Evolutionary conservation across 2,329 filamentous ascomycete genomes (phyloP).

Genomic region (Colletotrichum graminicola): DNA sequence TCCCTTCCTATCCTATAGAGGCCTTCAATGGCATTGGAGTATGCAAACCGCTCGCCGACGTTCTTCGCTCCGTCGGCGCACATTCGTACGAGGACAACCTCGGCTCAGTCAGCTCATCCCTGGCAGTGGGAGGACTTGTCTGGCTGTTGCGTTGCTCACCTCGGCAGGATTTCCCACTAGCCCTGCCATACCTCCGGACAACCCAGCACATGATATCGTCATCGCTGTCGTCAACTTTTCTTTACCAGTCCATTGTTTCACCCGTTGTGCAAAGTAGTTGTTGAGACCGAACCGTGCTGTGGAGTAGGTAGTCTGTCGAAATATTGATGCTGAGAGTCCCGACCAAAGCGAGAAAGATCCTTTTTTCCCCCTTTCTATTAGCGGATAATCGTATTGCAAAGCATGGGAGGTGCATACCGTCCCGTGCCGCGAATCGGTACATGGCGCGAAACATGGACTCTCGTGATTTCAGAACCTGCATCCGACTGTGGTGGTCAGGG

Average conservation of each 20-base stretch:
- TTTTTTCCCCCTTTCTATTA: slow-evolving; percentile 34
- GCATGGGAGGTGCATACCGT: slow-evolving; percentile 48
- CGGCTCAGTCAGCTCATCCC: not conserved
- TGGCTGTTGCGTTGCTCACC: slow-evolving; percentile 38
- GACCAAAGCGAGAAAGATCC: slow-evolving; percentile 58
- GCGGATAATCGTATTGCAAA: not conserved
- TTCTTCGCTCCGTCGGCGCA: slow-evolving; percentile 59
- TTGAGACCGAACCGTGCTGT: slow-evolving; percentile 60
- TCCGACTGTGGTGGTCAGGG: slow-evolving; percentile 49
- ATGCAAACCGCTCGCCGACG: slow-evolving; percentile 52
- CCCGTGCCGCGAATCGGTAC: slow-evolving; percentile 53
- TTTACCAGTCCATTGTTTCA: slow-evolving; percentile 46
- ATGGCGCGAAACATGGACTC: slow-evolving; percentile 56
- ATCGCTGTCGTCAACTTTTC: slow-evolving; percentile 49
- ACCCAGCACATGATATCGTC: slow-evolving; percentile 55
- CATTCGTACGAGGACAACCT: slow-evolving; percentile 59
- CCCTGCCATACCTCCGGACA: slow-evolving; percentile 57
- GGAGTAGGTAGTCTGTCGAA: slow-evolving; percentile 59
- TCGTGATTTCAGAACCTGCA: slow-evolving; percentile 58
- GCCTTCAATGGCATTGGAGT: slow-evolving; percentile 54
- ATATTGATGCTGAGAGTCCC: slow-evolving; percentile 58
- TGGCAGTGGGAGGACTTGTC: not conserved
- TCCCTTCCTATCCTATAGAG: slow-evolving; percentile 51
- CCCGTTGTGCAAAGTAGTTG: slow-evolving; percentile 50
- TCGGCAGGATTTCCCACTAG: slow-evolving; percentile 61